A percentile compares a stretch with the other conserved stretches of the same genome.
Conservation (phyloP, 148 eudicot genomes). For the Vaccinium vitisidaea region DNA sequence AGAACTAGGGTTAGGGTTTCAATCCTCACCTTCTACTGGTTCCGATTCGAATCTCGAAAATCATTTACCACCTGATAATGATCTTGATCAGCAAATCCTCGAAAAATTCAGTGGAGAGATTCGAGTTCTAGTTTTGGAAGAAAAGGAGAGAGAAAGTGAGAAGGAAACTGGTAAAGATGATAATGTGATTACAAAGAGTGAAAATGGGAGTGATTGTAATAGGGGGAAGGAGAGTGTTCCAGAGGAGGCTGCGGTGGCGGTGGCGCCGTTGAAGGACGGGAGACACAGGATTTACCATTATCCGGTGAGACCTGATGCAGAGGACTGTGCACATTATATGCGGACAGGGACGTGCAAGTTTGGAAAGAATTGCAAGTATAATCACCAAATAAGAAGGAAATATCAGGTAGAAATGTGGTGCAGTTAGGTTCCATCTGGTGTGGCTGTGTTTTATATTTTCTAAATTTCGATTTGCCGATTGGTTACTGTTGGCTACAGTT, state of each 20-base stretch:
- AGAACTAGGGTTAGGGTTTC: constrained; percentile 28
- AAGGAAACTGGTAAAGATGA: neutral
- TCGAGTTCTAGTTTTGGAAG: constrained; percentile 14
- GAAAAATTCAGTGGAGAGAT: neutral
- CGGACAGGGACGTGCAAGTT: constrained; percentile 50
- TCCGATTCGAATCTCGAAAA: neutral
- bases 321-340: constrained; percentile 50
- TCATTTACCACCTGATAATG: neutral
- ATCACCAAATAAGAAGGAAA: constrained; percentile 57
- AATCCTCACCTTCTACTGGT: neutral
- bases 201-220: neutral
- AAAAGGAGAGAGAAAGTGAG: constrained; percentile 3
- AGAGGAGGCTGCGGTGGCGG: neutral
- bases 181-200: neutral
- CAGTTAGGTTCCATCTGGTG: neutral
- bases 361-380: constrained; percentile 61
- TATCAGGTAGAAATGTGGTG: constrained; percentile 38
- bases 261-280: neutral
- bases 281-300: constrained; percentile 26
- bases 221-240: constrained; percentile 1
- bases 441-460: neutral
- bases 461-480: neutral
- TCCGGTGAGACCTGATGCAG: constrained; percentile 65
- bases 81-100: constrained; percentile 6
- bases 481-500: neutral